Evolutionary conservation across 1,284 basidiomycete species (phyloP).

Genomic region (Moesziomyces sp.): DNA sequence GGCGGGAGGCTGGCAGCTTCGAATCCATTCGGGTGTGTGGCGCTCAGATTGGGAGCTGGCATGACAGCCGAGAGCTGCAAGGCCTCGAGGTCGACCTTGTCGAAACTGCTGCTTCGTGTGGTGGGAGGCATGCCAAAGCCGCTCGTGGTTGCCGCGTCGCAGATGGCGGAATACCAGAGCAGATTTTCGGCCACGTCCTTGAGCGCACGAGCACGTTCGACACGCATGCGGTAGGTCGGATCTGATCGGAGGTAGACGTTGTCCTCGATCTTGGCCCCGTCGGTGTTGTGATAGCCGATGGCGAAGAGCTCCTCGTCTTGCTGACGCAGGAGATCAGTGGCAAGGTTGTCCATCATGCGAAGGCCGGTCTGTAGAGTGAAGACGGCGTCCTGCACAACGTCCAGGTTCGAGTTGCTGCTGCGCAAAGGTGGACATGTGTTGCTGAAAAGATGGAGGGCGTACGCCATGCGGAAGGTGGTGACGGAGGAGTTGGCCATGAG

Average conservation of each 20-base stretch:
- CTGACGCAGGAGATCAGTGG: conserved; percentile 37
- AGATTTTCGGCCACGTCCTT: conserved; percentile 38
- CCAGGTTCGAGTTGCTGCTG: conserved; percentile 9
- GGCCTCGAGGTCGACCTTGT: conserved; percentile 33
- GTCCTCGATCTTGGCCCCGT: conserved; percentile 28
- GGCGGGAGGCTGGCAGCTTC: neutral
- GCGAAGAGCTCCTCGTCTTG: conserved; percentile 38
- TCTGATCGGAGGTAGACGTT: conserved; percentile 18
- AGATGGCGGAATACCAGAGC: conserved; percentile 44
- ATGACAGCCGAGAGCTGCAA: conserved; percentile 25
- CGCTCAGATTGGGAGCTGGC: conserved; percentile 10
- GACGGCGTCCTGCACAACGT: conserved; percentile 26
- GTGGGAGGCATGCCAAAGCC: conserved; percentile 30
- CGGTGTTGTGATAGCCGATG: conserved; percentile 30
- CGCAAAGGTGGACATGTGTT: conserved; percentile 43
- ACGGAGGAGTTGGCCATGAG: conserved; percentile 37
- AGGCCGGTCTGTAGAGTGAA: conserved; percentile 36
- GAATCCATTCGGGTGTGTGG: neutral
- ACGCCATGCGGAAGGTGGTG: conserved; percentile 44
- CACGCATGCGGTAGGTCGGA: conserved; percentile 21
- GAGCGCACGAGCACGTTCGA: conserved; percentile 33
- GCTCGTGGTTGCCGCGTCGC: conserved; percentile 32
- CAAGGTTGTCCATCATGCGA: conserved; percentile 45
- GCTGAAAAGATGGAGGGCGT: conserved; percentile 40
- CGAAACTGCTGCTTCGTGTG: conserved; percentile 25